Evolutionary conservation across 768 basidiomycete genomes (phyloP).

Genomic region (Hydnomerulius pinastri): DNA sequence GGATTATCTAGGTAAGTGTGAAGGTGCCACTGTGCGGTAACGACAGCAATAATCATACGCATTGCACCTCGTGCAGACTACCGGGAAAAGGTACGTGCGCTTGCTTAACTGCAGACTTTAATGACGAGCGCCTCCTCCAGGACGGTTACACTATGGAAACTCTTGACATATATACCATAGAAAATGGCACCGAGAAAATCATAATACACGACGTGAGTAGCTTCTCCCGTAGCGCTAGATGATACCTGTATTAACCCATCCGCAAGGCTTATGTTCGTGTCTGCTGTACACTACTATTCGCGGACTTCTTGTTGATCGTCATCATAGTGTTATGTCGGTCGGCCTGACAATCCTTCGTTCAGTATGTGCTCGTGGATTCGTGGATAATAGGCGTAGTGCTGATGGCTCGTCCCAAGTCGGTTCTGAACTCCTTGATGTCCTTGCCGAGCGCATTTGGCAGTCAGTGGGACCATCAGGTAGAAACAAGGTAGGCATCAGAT

Average conservation of each 20-base stretch:
- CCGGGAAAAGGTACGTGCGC: slow-evolving; percentile 78
- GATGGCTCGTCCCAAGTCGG: slow-evolving; percentile 56
- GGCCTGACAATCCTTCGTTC: slow-evolving; percentile 86
- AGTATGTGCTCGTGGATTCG: slow-evolving; percentile 44
- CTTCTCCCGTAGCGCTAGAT: too few relatives aligned
- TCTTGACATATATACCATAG: slow-evolving; percentile 68
- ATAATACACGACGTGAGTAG: slow-evolving; percentile 54
- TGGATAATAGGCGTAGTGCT: background rate
- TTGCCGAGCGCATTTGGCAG: slow-evolving; percentile 70
- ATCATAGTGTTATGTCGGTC: slow-evolving; percentile 80
- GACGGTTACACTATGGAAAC: slow-evolving; percentile 89
- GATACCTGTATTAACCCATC: too few relatives aligned
- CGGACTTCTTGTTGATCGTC: background rate
- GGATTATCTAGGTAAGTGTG: slow-evolving; percentile 71
- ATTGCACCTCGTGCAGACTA: slow-evolving; percentile 53
- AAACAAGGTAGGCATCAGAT: slow-evolving; percentile 67
- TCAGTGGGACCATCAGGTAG: slow-evolving; percentile 85
- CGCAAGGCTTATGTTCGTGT: slow-evolving; percentile 52
- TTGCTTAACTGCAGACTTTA: background rate
- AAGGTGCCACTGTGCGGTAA: background rate
- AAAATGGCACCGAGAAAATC: slow-evolving; percentile 50
- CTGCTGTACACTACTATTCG: background rate
- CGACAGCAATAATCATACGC: background rate
- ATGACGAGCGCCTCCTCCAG: slow-evolving; percentile 38
- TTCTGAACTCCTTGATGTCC: slow-evolving; percentile 69